Conservation (phyloP, 106 monocot species). For the Hemerocallis citrina region DNA sequence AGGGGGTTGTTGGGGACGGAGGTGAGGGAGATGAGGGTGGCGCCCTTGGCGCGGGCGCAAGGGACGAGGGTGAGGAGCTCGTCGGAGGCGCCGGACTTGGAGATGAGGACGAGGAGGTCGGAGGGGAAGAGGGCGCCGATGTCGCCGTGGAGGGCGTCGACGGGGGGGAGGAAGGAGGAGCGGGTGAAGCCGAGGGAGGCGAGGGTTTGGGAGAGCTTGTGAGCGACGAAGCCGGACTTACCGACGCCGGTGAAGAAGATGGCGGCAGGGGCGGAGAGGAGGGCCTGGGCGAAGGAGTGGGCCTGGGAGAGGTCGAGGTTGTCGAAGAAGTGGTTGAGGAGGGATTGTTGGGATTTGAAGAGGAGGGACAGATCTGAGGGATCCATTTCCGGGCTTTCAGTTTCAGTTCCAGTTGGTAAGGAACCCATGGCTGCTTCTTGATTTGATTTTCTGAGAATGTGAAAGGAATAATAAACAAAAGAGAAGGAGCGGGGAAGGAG, state of each 20-base stretch:
- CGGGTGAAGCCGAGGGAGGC: slow-evolving; percentile 70
- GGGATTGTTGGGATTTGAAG: slow-evolving; percentile 47
- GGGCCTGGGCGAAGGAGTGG: slow-evolving; percentile 41
- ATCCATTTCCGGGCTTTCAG: slow-evolving; percentile 11
- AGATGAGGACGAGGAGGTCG: slow-evolving; percentile 66
- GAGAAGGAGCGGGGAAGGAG: too few species aligned
- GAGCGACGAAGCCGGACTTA: slow-evolving; percentile 76
- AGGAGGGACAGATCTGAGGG: slow-evolving; percentile 34
- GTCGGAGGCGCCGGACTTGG: slow-evolving; percentile 83
- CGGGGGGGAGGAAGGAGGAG: slow-evolving; percentile 56
- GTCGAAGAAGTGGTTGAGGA: slow-evolving; percentile 76
- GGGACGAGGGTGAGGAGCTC: slow-evolving; percentile 65
- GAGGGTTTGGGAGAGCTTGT: slow-evolving; percentile 63
- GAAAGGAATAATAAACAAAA: too few species aligned
- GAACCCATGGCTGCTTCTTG: too few species aligned
- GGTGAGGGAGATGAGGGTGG: slow-evolving; percentile 54
- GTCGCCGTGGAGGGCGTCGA: slow-evolving; percentile 91
- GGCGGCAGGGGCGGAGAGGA: slow-evolving; percentile 46
- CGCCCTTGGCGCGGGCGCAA: slow-evolving; percentile 71
- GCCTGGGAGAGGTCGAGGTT: slow-evolving; percentile 45
- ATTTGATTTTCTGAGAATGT: too few species aligned
- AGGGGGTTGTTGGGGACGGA: slow-evolving; percentile 44
- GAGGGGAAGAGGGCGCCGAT: slow-evolving; percentile 50
- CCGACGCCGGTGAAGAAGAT: slow-evolving; percentile 83
- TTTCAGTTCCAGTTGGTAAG: too few species aligned